A percentile compares a stretch with the other conserved stretches of the same genome.
These are phyloP conservation scores for Botrytis tulipae DNA, from an alignment of 2,329 filamentous ascomycete species.

Conservation along the genomic window DNA sequence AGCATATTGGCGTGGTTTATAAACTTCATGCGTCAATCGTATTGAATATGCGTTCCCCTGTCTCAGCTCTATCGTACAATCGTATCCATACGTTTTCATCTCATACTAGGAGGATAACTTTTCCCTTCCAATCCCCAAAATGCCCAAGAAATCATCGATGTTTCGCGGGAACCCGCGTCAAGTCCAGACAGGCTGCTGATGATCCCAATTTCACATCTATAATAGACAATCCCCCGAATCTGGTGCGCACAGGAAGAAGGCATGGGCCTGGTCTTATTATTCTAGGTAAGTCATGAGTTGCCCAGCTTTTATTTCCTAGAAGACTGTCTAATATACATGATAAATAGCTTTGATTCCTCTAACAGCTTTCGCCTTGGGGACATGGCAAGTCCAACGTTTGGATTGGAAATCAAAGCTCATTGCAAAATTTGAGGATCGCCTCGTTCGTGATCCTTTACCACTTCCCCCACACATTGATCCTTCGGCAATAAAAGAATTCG, in stretches of 20 bases:
- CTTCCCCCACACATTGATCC: constrained; percentile 82
- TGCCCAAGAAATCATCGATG: constrained; percentile 34
- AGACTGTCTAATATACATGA: constrained; percentile 8
- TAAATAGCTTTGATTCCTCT: constrained; percentile 67
- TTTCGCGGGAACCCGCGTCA: constrained; percentile 30
- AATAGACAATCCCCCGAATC: constrained; percentile 77
- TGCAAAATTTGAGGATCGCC: constrained; percentile 86
- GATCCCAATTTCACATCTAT: constrained; percentile 80
- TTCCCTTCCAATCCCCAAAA: constrained; percentile 4
- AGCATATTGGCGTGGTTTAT: background rate
- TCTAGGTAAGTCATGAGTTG: constrained; percentile 52
- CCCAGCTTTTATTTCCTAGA: background rate
- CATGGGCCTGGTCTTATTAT: constrained; percentile 81
- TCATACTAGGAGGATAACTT: constrained; percentile 6
- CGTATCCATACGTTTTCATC: background rate
- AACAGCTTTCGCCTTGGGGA: constrained; percentile 84
- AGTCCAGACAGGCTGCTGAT: constrained; percentile 51
- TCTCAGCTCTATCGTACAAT: constrained; percentile 5
- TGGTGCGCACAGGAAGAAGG: constrained; percentile 69
- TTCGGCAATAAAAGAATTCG: constrained; percentile 79
- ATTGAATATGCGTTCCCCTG: constrained; percentile 11
- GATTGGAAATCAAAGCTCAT: constrained; percentile 93
- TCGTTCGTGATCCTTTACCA: constrained; percentile 81
- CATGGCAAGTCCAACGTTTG: constrained; percentile 92
- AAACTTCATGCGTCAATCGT: background rate